Conservation (phyloP, 2,329 filamentous ascomycete species). For the Apiospora marii region DNA sequence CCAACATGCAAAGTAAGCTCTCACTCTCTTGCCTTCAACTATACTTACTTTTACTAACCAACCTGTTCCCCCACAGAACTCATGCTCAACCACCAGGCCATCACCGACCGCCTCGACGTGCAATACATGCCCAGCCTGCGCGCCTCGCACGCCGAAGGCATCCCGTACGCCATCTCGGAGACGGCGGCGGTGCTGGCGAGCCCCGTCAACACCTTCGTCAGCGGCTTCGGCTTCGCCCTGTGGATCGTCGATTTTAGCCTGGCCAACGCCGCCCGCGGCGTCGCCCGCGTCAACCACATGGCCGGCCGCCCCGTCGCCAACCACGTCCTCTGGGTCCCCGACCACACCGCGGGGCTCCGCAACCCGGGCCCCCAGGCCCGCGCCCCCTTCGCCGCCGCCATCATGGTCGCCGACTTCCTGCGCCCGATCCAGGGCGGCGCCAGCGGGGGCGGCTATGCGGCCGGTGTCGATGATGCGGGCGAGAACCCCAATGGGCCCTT, state of each 20-base stretch:
- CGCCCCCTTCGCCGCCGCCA: constrained; percentile 30
- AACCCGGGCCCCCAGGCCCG: constrained; percentile 32
- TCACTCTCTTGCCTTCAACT: neutral
- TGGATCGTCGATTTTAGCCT: constrained; percentile 47
- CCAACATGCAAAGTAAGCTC: constrained; percentile 25
- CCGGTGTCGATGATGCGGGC: neutral
- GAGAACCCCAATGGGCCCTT: neutral
- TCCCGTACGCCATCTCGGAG: constrained; percentile 26
- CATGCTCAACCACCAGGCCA: constrained; percentile 26
- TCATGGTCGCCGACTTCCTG: constrained; percentile 35
- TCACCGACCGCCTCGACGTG: constrained; percentile 5
- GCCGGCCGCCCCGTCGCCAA: constrained; percentile 31
- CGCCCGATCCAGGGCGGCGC: constrained; percentile 23
- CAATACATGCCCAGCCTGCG: constrained; percentile 4
- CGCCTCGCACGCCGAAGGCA: constrained; percentile 12
- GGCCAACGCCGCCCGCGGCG: constrained; percentile 30
- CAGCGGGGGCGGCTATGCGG: no score
- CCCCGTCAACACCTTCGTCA: constrained; percentile 35
- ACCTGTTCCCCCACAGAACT: neutral
- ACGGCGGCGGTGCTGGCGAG: constrained; percentile 21
- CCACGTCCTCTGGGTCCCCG: constrained; percentile 32
- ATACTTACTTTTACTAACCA: neutral
- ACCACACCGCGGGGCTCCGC: neutral
- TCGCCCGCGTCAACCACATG: constrained; percentile 31
- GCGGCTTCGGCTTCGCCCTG: constrained; percentile 43